Evolutionary conservation across 805 yeast species (phyloP), one percentile per base, ranked within the genome.

Genomic region (Saccharomycopsis sp.): DNA sequence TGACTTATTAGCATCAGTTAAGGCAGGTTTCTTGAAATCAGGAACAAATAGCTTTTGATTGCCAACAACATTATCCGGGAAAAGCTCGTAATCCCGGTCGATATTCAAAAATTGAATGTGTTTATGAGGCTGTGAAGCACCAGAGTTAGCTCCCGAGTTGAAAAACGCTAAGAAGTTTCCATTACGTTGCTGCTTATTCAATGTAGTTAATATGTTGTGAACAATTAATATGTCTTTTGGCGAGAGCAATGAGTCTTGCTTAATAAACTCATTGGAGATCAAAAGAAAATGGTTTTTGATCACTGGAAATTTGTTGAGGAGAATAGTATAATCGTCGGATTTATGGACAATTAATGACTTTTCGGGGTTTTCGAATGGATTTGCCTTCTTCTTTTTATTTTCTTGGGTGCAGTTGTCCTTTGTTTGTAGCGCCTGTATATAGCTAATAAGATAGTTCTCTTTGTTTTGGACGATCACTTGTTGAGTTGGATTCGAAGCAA

Each of bases 101-200:
- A 52, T 19, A 12, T 19, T 15, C 2, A 93, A 75, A 71, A 92
- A 84, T 72, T 94, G 99, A 62, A 94, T 72, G 72, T 93, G 99
- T 69, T 89, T 90, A 73, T 93, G 99, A 53, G 88, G 86, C 67
- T 91, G 94, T 0, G 97, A 90, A n/a, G 97, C 96, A 1, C 98
- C 99, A 62, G 96, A 83, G 64, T 83, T 78, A 19, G 84, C 83
- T 5, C 99, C 99, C 67, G 89, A 84, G 71, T 93, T 93, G 78
- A 83, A 93, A 71, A 93, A 93, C 0, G 91, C 91, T 69, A 92
- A 76, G 77, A 88, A 86, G 58, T 80, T 77, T 42, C 73, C 72
- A 29, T 72, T 23, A n/a, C 74, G 15, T 70, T 74, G 22, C 69
- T 19, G 64, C 9, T 65, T 59, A 65, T 82, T 81, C 55, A 87